These are phyloP conservation scores for Aspergillus sp. DNA, from an alignment of 2,329 filamentous ascomycete genomes.

Conservation along the genomic window DNA sequence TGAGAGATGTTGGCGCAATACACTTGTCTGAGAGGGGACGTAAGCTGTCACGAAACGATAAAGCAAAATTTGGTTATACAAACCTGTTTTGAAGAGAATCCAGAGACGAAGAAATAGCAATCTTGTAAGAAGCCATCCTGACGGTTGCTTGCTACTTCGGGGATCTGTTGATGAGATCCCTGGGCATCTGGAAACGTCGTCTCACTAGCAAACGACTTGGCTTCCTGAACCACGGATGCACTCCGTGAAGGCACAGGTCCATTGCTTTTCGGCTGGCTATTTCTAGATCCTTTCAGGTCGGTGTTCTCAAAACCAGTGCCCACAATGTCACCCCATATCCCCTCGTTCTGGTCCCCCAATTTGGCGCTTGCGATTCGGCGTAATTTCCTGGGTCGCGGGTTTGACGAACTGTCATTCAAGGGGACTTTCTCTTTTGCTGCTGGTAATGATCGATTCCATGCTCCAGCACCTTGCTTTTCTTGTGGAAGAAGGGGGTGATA, in stretches of 20 bases:
- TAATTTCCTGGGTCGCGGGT: conserved; percentile 70
- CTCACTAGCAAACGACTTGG: conserved; percentile 35
- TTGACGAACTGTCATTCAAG: conserved; percentile 42
- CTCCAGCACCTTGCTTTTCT: conserved; percentile 70
- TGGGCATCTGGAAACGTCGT: conserved; percentile 25
- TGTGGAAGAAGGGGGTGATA: conserved; percentile 71
- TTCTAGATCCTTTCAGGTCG: conserved; percentile 19
- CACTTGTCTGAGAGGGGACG: conserved; percentile 19
- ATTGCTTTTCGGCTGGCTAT: conserved; percentile 20
- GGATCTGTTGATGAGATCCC: conserved; percentile 14
- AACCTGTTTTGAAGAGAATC: conserved; percentile 53
- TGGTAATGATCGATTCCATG: conserved; percentile 58
- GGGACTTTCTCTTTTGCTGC: conserved; percentile 23
- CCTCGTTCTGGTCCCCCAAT: conserved; percentile 71
- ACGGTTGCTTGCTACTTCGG: conserved; percentile 17
- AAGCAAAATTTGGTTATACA: conserved; percentile 27
- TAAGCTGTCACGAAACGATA: conserved; percentile 6
- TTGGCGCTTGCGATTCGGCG: conserved; percentile 83
- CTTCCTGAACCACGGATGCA: conserved; percentile 24
- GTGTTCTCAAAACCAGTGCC: conserved; percentile 38
- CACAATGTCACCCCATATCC: conserved; percentile 88
- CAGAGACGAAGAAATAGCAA: conserved; percentile 57
- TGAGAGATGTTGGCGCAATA: conserved; percentile 37
- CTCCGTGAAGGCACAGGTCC: conserved; percentile 8
- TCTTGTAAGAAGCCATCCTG: conserved; percentile 48